Conservation (phyloP, 768 basidiomycete species). For the Macrolepiota dolichaula region DNA sequence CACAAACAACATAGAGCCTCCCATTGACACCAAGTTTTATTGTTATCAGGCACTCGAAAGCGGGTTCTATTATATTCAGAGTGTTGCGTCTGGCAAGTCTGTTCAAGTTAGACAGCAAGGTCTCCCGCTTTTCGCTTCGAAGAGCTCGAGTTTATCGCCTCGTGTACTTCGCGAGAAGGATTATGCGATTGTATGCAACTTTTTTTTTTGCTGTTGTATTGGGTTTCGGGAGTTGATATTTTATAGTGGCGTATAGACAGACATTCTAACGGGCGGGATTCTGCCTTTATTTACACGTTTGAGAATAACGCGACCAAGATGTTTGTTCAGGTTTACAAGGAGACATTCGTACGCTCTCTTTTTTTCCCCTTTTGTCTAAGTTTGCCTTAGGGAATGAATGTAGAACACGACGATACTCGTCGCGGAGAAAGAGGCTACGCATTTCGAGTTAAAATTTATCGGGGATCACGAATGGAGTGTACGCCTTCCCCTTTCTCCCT, state of each 20-base stretch:
- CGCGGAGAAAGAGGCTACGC: neutral
- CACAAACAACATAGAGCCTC: neutral
- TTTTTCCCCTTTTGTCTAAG: neutral
- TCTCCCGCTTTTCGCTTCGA: neutral
- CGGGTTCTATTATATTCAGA: slow-evolving; percentile 6
- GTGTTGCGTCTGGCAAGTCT: neutral
- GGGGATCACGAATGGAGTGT: slow-evolving; percentile 2
- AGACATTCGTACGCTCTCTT: neutral
- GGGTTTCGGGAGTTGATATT: neutral
- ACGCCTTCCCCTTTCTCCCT: neutral
- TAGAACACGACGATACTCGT: neutral
- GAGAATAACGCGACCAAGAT: slow-evolving; percentile 2
- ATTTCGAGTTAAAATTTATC: neutral
- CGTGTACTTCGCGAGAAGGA: neutral
- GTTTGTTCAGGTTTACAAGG: neutral
- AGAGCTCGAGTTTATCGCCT: neutral
- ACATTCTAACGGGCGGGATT: neutral
- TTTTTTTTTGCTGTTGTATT: neutral
- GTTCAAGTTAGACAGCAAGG: neutral
- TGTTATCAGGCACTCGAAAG: neutral
- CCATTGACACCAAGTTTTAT: neutral
- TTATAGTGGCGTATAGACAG: slow-evolving; percentile 1
- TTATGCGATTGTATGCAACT: neutral
- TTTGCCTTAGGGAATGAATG: neutral
- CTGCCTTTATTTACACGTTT: neutral